A percentile compares a stretch with the other conserved stretches of the same genome.
These are phyloP conservation scores for Leccinum boreale DNA, from an alignment of 768 basidiomycete genomes.

Conservation along the genomic window DNA sequence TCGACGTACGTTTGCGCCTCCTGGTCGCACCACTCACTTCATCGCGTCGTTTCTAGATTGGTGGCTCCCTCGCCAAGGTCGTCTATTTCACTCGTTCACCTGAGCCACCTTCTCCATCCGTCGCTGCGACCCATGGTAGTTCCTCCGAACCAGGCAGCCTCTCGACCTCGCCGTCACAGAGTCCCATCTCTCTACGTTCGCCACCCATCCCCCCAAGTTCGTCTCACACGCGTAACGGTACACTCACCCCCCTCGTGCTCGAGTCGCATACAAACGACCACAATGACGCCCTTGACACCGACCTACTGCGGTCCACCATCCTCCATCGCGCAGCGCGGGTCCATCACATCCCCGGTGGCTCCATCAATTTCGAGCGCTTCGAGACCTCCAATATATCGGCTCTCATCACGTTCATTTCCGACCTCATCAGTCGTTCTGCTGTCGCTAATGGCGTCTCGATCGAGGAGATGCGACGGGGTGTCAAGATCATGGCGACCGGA, in stretches of 20 bases:
- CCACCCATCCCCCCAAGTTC: slow-evolving; percentile 24
- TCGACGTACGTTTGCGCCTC: slow-evolving; percentile 68
- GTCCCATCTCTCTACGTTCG: slow-evolving; percentile 14
- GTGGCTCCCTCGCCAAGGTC: slow-evolving; percentile 95
- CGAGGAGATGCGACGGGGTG: slow-evolving; percentile 85
- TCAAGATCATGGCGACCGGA: slow-evolving; percentile 97
- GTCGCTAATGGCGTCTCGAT: slow-evolving; percentile 81
- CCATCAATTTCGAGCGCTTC: slow-evolving; percentile 96
- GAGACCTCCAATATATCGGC: slow-evolving; percentile 85
- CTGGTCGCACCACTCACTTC: background rate
- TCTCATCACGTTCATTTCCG: slow-evolving; percentile 83
- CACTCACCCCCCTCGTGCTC: slow-evolving; percentile 80
- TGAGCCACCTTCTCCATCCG: slow-evolving; percentile 74
- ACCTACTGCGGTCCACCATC: slow-evolving; percentile 57
- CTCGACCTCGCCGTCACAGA: slow-evolving; percentile 31
- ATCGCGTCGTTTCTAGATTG: slow-evolving; percentile 57
- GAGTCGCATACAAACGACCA: slow-evolving; percentile 41
- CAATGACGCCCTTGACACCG: slow-evolving; percentile 34
- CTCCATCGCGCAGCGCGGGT: slow-evolving; percentile 57
- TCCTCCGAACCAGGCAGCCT: slow-evolving; percentile 45
- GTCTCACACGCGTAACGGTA: slow-evolving; percentile 52
- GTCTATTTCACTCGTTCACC: slow-evolving; percentile 97
- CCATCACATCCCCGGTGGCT: slow-evolving; percentile 89
- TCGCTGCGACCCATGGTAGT: slow-evolving; percentile 58
- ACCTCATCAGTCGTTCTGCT: slow-evolving; percentile 84